A percentile compares a stretch with the other conserved stretches of the same genome.
These are phyloP conservation scores for Pichia norvegensis DNA, from an alignment of 1,139 yeast species.

Conservation along the genomic window DNA sequence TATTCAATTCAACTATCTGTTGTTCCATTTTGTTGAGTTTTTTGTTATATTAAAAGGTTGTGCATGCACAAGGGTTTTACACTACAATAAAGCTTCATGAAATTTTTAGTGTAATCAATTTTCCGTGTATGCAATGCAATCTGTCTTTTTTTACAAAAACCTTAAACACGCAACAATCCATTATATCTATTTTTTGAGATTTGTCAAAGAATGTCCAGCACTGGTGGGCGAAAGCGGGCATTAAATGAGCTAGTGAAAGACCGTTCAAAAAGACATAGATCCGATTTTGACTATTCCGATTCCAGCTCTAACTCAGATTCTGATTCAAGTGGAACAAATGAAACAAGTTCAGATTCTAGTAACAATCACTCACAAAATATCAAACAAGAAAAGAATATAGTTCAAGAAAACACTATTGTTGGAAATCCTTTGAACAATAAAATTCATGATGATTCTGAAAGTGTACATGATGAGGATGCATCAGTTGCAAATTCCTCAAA, in stretches of 20 bases:
- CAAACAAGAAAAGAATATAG: background rate
- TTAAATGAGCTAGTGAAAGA: background rate
- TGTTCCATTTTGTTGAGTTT: slow-evolving; percentile 10
- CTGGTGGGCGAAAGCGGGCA: background rate
- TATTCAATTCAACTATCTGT: slow-evolving; percentile 19
- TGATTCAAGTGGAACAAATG: background rate
- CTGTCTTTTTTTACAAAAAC: too few species aligned
- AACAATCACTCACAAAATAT: background rate
- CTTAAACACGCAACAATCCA: background rate
- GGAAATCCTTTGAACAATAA: background rate
- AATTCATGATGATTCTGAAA: too few species aligned
- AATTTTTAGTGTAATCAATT: too few species aligned
- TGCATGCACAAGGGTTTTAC: background rate
- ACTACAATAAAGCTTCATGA: background rate
- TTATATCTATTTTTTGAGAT: too few species aligned
- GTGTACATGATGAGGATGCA: background rate
- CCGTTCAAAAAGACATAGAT: background rate
- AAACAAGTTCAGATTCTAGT: background rate
- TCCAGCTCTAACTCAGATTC: background rate
- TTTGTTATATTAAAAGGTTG: background rate
- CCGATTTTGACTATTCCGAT: background rate
- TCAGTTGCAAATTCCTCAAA: background rate
- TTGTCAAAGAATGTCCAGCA: background rate
- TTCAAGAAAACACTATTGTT: too few species aligned
- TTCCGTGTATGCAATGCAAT: too few species aligned